These are phyloP conservation scores for Chlorella sorokiniana DNA, from an alignment of 139 green algal genomes.

Conservation along the genomic window DNA sequence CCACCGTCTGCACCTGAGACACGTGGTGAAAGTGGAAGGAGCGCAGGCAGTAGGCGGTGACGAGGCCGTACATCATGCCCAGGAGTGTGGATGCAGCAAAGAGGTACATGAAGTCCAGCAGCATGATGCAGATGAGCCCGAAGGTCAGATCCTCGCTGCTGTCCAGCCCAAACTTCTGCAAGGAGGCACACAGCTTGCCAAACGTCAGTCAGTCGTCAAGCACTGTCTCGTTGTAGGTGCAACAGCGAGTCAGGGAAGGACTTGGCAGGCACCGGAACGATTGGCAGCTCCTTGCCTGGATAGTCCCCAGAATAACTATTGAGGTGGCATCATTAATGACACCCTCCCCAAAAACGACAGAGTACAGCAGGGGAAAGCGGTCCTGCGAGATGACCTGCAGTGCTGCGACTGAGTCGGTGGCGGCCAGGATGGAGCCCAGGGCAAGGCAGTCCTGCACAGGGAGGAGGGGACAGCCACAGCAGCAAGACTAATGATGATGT, in stretches of 20 bases:
- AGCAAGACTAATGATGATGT: not conserved
- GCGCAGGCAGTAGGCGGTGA: conserved; percentile 49
- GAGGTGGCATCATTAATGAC: conserved; percentile 93
- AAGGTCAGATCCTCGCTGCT: conserved; percentile 23
- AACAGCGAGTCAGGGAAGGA: not conserved
- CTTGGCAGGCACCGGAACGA: not conserved
- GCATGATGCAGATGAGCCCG: conserved; percentile 36
- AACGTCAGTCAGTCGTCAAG: not conserved
- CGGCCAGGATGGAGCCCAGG: conserved; percentile 88
- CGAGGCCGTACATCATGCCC: conserved; percentile 48
- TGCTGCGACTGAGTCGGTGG: conserved; percentile 89
- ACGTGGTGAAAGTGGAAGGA: conserved; percentile 34
- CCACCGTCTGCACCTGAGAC: too few relatives aligned
- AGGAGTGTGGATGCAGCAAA: conserved; percentile 38
- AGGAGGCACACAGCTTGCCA: not conserved
- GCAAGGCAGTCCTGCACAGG: conserved; percentile 67
- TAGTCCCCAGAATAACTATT: conserved; percentile 83
- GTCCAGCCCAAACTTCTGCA: conserved; percentile 29
- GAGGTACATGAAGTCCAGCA: conserved; percentile 55
- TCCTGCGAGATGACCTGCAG: conserved; percentile 77
- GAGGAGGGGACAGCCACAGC: not conserved
- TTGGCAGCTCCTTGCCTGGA: not conserved
- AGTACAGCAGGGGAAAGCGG: conserved; percentile 81
- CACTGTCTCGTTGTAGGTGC: not conserved
- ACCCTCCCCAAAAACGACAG: conserved; percentile 91